These are phyloP conservation scores for Trametes maxima DNA, from an alignment of 768 basidiomycete species.

Conservation along the genomic window DNA sequence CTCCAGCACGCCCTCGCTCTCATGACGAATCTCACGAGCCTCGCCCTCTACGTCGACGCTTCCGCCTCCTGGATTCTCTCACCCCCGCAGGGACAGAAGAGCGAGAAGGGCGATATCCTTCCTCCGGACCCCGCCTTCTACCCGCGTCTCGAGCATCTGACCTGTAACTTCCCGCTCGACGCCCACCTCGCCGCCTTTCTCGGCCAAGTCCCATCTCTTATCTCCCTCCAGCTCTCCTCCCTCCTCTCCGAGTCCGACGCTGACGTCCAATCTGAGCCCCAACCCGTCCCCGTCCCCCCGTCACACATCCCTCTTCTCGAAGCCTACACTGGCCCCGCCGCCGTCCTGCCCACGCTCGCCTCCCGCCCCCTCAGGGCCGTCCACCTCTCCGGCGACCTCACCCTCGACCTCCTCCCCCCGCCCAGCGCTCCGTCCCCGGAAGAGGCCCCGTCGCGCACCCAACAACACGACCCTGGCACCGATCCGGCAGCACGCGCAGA, in stretches of 20 bases:
- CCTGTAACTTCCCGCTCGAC: constrained; percentile 65
- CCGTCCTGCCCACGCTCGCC: constrained; percentile 60
- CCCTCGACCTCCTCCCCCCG: constrained; percentile 56
- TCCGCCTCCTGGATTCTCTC: constrained; percentile 56
- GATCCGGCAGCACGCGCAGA: not conserved
- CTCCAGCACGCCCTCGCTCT: constrained; percentile 56
- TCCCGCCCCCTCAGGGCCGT: constrained; percentile 67
- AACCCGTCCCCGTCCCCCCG: constrained; percentile 30
- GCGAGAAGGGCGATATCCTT: constrained; percentile 14
- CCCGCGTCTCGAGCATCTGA: constrained; percentile 54
- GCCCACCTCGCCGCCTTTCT: constrained; percentile 61
- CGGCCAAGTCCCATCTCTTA: constrained; percentile 51
- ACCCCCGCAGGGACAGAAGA: constrained; percentile 10
- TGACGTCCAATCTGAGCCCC: constrained; percentile 17
- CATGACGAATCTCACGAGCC: constrained; percentile 64
- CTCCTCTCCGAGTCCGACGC: constrained; percentile 23
- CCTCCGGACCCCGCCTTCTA: constrained; percentile 32
- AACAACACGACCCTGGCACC: not conserved
- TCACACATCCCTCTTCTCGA: constrained; percentile 47
- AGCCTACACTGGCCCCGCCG: constrained; percentile 64
- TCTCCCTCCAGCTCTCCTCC: constrained; percentile 58
- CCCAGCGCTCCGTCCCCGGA: constrained; percentile 25
- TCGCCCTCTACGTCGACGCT: constrained; percentile 54
- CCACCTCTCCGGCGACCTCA: constrained; percentile 61
- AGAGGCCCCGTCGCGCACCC: constrained; percentile 13